Conservation (phyloP, 2,329 filamentous ascomycete genomes). For the Aspergillus fructus region DNA sequence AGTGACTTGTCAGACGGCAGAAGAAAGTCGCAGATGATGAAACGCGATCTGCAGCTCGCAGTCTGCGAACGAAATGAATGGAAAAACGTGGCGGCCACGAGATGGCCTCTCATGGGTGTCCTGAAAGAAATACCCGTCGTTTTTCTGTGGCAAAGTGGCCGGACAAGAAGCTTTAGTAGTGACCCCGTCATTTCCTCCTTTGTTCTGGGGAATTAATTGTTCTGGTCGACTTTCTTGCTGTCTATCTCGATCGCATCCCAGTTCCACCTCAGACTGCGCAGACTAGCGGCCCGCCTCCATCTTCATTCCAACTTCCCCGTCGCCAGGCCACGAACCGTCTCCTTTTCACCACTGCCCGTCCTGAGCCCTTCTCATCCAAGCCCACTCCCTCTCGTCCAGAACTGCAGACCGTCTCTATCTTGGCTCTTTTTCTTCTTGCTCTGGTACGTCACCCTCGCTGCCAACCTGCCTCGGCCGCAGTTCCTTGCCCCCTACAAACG, state of each 20-base stretch:
- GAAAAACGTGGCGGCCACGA: slow-evolving; percentile 38
- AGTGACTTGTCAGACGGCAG: slow-evolving; percentile 1
- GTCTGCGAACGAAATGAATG: slow-evolving; percentile 1
- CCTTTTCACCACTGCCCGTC: slow-evolving; percentile 4
- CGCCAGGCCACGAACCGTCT: slow-evolving; percentile 1
- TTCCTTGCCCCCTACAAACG: slow-evolving; percentile 9
- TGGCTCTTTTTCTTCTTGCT: slow-evolving; percentile 11
- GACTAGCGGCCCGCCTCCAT: slow-evolving; percentile 11
- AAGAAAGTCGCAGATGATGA: neutral
- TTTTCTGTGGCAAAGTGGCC: neutral
- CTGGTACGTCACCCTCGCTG: slow-evolving; percentile 16
- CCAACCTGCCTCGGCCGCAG: neutral
- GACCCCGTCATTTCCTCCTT: neutral
- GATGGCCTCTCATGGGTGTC: slow-evolving; percentile 10
- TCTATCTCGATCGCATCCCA: neutral
- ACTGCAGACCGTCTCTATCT: neutral
- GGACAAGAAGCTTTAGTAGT: neutral
- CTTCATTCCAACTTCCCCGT: slow-evolving; percentile 1
- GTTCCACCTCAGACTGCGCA: neutral
- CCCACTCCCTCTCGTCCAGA: neutral
- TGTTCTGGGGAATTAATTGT: neutral
- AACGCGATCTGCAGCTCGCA: slow-evolving; percentile 12
- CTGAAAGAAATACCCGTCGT: neutral
- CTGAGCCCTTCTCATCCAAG: neutral
- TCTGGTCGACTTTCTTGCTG: neutral